Percentiles rank a stretch among this genome's conserved stretches.
phyloP scores from a whole-genome alignment of 306 rosid species.

The Rosa chinensis region DNA sequence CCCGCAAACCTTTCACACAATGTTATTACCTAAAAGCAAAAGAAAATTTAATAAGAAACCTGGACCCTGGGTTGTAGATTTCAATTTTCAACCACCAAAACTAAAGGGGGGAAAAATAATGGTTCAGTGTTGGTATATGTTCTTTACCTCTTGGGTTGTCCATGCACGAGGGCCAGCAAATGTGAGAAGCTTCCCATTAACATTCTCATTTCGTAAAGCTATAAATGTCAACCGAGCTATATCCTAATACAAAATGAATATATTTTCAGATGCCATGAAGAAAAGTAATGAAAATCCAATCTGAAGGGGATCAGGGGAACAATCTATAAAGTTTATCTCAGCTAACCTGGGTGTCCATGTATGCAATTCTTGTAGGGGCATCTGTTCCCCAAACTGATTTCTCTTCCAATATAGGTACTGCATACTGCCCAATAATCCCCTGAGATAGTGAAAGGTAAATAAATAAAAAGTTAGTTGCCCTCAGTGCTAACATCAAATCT shows the following conservation, averaged over 20 bases:
- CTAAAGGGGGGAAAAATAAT: neutral
- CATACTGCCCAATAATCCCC: constrained; percentile 98
- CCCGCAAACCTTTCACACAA: constrained; percentile 98
- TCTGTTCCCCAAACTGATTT: constrained; percentile 99
- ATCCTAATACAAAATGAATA: constrained; percentile 50
- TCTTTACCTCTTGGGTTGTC: constrained; percentile 91
- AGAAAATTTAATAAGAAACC: neutral
- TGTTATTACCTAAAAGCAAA: constrained; percentile 69
- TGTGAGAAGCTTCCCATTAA: constrained; percentile 79
- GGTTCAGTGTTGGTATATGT: neutral
- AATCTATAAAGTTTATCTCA: neutral
- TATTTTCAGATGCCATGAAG: neutral
- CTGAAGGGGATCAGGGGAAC: neutral
- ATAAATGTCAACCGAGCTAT: constrained; percentile 88
- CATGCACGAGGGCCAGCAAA: constrained; percentile 98
- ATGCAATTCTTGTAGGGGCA: constrained; percentile 96
- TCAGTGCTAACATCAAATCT: neutral
- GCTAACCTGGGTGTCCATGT: constrained; percentile 94
- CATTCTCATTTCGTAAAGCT: constrained; percentile 67
- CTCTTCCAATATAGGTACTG: constrained; percentile 90
- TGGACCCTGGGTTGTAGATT: neutral
- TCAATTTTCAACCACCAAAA: neutral
- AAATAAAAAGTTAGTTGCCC: neutral
- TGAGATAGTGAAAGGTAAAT: constrained; percentile 25
- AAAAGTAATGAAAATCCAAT: neutral